These are phyloP conservation scores for Wolfiporia cocos DNA, from an alignment of 1,284 basidiomycete species.

Conservation along the genomic window DNA sequence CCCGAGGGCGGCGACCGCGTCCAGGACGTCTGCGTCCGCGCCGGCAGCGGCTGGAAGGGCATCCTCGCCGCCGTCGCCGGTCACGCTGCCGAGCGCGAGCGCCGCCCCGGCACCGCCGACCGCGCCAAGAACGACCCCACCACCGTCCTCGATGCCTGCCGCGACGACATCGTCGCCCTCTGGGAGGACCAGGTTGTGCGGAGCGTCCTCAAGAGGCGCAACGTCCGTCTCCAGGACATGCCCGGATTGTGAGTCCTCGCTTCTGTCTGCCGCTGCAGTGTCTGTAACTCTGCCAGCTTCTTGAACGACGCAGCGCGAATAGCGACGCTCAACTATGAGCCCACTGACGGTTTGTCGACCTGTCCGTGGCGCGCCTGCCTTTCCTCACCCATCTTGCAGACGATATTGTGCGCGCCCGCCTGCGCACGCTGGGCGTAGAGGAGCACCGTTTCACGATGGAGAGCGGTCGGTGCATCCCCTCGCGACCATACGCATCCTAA, in stretches of 20 bases:
- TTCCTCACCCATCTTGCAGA: slow-evolving; percentile 23
- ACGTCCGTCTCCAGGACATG: slow-evolving; percentile 46
- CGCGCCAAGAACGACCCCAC: slow-evolving; percentile 18
- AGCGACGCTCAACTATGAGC: slow-evolving; percentile 42
- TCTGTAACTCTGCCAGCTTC: slow-evolving; percentile 33
- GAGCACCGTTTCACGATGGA: slow-evolving; percentile 58
- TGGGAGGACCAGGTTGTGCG: slow-evolving; percentile 52
- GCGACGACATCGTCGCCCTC: slow-evolving; percentile 40
- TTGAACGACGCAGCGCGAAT: slow-evolving; percentile 56
- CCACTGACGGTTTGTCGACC: slow-evolving; percentile 35
- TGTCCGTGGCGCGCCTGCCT: neutral
- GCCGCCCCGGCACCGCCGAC: slow-evolving; percentile 16
- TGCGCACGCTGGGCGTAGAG: slow-evolving; percentile 58
- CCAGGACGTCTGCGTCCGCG: slow-evolving; percentile 47
- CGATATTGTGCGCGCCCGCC: slow-evolving; percentile 56
- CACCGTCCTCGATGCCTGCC: slow-evolving; percentile 22
- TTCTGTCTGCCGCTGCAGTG: neutral
- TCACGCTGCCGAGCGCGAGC: slow-evolving; percentile 8
- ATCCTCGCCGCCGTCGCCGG: slow-evolving; percentile 17
- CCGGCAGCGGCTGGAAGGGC: slow-evolving; percentile 54
- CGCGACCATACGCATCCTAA: slow-evolving; percentile 1
- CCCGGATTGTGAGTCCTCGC: slow-evolving; percentile 45
- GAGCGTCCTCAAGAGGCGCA: slow-evolving; percentile 37
- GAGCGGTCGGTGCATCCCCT: slow-evolving; percentile 29
- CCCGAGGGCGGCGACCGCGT: slow-evolving; percentile 20